A percentile compares a stretch with the other conserved stretches of the same genome.
phyloP scores from a whole-genome alignment of 257 asterid genomes.

The Mitragyna speciosa region DNA sequence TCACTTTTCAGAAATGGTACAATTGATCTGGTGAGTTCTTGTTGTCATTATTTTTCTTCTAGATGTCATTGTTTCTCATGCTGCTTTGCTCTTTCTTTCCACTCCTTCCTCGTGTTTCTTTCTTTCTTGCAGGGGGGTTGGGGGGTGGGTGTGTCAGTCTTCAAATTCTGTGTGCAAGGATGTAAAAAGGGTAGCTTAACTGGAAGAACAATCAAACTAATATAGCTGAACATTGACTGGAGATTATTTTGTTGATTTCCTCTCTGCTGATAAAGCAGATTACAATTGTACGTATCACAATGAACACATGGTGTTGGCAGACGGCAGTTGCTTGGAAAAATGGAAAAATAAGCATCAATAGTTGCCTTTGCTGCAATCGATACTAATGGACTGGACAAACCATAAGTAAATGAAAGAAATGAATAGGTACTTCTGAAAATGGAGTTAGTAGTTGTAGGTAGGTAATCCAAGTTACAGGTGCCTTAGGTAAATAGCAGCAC shows the following conservation, averaged over 20 bases:
- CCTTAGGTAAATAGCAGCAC: not conserved
- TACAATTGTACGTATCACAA: not conserved
- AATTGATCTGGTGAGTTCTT: constrained; percentile 68
- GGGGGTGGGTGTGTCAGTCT: not conserved
- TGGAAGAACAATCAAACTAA: not conserved
- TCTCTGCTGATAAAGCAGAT: not conserved
- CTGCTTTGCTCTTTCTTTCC: not conserved
- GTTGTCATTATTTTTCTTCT: not conserved
- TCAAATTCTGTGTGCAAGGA: not conserved
- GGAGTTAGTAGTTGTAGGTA: not conserved
- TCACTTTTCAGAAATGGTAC: constrained; percentile 82
- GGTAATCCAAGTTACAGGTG: not conserved
- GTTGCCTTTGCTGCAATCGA: not conserved
- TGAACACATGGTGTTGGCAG: not conserved
- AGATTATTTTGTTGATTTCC: not conserved
- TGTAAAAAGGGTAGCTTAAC: not conserved
- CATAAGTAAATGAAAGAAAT: not conserved
- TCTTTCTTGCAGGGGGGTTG: not conserved
- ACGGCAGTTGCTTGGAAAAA: not conserved
- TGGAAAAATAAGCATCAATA: not conserved
- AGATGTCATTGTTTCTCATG: not conserved
- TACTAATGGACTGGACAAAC: not conserved
- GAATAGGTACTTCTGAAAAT: not conserved
- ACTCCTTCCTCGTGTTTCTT: not conserved
- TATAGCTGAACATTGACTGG: not conserved